Evolutionary conservation across 352 stramenopile species (phyloP), one percentile per base, ranked within the genome.

Genomic region (Phytophthora macrochlamydospora): DNA sequence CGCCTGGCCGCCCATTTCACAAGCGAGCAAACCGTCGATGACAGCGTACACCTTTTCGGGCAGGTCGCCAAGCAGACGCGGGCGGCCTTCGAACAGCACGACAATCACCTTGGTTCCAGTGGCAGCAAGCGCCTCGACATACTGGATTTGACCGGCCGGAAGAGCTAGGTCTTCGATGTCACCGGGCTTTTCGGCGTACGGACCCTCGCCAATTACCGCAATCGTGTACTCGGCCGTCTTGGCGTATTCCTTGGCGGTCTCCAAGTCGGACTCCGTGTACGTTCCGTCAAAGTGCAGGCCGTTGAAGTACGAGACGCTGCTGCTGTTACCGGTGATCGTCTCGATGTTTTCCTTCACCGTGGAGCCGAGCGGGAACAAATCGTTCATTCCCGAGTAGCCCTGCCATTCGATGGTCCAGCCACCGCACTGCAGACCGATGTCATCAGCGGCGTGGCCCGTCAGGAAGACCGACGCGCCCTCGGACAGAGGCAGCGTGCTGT

Each of bases 321-420:
- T 44, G 29, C 35, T 44, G 13, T 49, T 48, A 9, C 40, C 31
- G 18, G 48, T 40, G 11, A 76, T 48, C 7, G 54, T 43, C 45
- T 78, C 64, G 2, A 87, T 69, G 7, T 65, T 75, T 9, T 78
- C 50, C 66, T 76, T 81, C 40, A 88, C 56, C 1, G 78, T 77
- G 4, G 71, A 56, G 8, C 78, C 76, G 30, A 83, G 70, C n/a
- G 68, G 73, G 59, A 73, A 74, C 56, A 56, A 52, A 75, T 71
- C 29, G 37, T 60, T 56, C 52, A 78, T 84, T 0, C 79, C 75
- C n/a, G 79, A 75, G 43, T 76, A 71, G 7, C 83, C 89, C 62
- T 94, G 87, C 85, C 87, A 95, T 51, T 87, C 73, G 43, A 92
- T 69, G 1, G 82, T 83, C 89, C 89, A 96, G 1, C 83, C 83